phyloP scores from a whole-genome alignment of 2,329 filamentous ascomycete species.

The Colletotrichum cuscutae region DNA sequence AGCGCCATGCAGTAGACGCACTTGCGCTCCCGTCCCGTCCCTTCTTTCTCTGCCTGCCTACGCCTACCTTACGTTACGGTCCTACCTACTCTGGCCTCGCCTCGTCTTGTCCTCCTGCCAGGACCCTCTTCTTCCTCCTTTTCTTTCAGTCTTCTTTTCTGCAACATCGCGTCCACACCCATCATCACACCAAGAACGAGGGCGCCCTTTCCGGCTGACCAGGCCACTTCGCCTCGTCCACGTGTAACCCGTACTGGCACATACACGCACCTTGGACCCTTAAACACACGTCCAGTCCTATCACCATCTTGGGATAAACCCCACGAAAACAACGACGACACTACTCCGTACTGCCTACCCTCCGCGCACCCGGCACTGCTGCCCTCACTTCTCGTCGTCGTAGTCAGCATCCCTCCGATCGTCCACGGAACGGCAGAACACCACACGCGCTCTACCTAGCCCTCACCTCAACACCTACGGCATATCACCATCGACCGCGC shows the following conservation, averaged over 20 bases:
- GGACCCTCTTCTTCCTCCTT: conserved; percentile 25
- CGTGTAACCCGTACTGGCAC: conserved; percentile 19
- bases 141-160: conserved; percentile 22
- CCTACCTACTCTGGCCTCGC: conserved; percentile 1
- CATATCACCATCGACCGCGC: conserved; percentile 21
- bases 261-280: conserved; percentile 2
- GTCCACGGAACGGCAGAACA: conserved; percentile 5
- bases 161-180: conserved; percentile 23
- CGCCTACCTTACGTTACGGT: background rate
- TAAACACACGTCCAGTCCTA: conserved; percentile 1
- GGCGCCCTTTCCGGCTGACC: conserved; percentile 25
- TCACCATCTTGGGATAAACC: conserved; percentile 1
- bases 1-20: conserved; percentile 37
- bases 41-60: conserved; percentile 19
- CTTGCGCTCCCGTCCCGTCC: conserved; percentile 35
- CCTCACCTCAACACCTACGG: conserved; percentile 4
- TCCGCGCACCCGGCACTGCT: conserved; percentile 15
- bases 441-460: conserved; percentile 10
- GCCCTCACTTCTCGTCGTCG: background rate
- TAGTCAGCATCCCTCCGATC: conserved; percentile 8
- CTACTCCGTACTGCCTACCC: background rate
- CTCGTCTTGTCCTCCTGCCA: conserved; percentile 14
- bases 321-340: conserved; percentile 28
- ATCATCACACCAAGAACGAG: conserved; percentile 28
- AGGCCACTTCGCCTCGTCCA: conserved; percentile 32